Base-by-base conservation (phyloP, 1,284 basidiomycete species). In the Cutaneotrichosporon sp. region DNA sequence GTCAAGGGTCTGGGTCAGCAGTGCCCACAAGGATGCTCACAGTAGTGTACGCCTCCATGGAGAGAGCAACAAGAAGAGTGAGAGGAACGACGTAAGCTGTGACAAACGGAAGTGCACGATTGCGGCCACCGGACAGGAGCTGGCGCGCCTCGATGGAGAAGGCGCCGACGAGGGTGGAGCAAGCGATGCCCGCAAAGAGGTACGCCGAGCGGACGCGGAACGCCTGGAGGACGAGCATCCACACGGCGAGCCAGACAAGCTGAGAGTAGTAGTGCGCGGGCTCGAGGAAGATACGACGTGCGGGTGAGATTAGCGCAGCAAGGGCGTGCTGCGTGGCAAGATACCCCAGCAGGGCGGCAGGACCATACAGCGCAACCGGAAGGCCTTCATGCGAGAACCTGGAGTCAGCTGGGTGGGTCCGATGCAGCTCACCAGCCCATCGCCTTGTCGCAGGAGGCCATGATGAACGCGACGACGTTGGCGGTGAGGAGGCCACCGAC, bases 321-420 rank as follows among this genome's bases (percentile, higher is more conserved):
- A 82, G 66, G 46, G 64, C 40, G 53, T 73, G 70, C 63, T 80
- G 68, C 16, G 61, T 65, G 8, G 66, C 53, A 53, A 78, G 65
- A 51, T 70, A 59, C 13, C 88, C 82, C 8, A 81, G 65, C 10
- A 91, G 72, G 0, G 87, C 87, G 0, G 90, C 85, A 31, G 92
- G 91, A 2, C 84, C 89, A 74, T 92, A 97, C n/a, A 97, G 80
- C 13, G 86, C 73, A 5, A 95, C 71, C 10, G 88, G 86, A 5
- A 88, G 85, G 67, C 87, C 85, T 69, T 93, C 91, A 64, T 85
- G 85, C 13, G 85, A 83, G 80, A 91, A 95, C 92, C 92, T 92
- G 76, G 83, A 90, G 84, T 0, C 84, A 61, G 56, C 56, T 14
- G 6, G 9, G 10, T 13, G 10, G 7, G 4, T 3, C 9, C 31